Percentiles rank a stretch among this genome's conserved stretches.
These are phyloP conservation scores for Lactarius hatsudake DNA, from an alignment of 768 basidiomycete species.

Conservation along the genomic window DNA sequence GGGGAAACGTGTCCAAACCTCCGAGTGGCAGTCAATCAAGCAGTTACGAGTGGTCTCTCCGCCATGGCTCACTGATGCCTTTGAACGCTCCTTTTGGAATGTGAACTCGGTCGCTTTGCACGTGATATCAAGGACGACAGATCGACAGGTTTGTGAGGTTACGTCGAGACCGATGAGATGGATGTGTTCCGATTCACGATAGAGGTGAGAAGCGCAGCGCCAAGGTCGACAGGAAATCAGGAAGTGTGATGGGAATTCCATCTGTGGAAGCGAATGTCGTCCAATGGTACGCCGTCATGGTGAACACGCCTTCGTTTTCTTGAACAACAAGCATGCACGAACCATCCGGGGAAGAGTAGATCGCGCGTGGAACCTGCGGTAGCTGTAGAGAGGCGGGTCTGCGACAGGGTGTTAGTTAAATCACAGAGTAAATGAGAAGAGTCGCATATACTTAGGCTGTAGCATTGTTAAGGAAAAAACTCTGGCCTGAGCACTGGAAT, in stretches of 20 bases:
- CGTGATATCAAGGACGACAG: constrained; percentile 50
- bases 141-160: constrained; percentile 36
- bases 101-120: constrained; percentile 55
- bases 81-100: constrained; percentile 45
- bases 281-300: constrained; percentile 51
- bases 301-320: neutral
- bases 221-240: constrained; percentile 23
- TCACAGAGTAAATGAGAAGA: too few relatives aligned
- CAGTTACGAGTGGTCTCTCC: constrained; percentile 41
- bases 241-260: constrained; percentile 42
- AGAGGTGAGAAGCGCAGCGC: constrained; percentile 43
- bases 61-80: constrained; percentile 23
- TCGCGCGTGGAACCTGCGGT: constrained; percentile 34
- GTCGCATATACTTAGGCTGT: constrained; percentile 46
- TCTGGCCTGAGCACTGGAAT: constrained; percentile 42
- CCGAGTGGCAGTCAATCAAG: constrained; percentile 16
- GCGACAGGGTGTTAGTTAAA: too few relatives aligned
- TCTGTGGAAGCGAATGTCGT: constrained; percentile 50
- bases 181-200: constrained; percentile 41
- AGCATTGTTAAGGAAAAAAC: constrained; percentile 53
- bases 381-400: constrained; percentile 49
- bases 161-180: constrained; percentile 45
- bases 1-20: constrained; percentile 18
- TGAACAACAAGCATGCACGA: constrained; percentile 47
- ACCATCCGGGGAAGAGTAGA: constrained; percentile 52